Conservation (phyloP, 768 basidiomycete species). For the Mycena sanguinolenta region DNA sequence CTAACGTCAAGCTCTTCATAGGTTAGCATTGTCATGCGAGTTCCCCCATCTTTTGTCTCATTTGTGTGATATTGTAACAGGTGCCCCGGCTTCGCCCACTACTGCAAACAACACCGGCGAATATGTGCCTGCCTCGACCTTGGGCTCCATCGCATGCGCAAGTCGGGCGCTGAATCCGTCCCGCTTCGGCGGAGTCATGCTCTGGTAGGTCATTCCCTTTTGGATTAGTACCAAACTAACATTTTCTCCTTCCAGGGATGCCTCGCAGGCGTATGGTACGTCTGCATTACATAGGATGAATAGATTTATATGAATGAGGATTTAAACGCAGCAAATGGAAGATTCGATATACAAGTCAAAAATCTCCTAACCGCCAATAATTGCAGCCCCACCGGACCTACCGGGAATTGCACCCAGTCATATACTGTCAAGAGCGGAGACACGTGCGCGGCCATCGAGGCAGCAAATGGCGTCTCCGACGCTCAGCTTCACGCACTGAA, state of each 20-base stretch:
- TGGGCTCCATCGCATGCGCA: slow-evolving; percentile 56
- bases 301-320: background rate
- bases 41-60: too few relatives aligned
- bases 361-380: too few relatives aligned
- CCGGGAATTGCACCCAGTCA: too few relatives aligned
- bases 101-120: too few relatives aligned
- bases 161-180: slow-evolving; percentile 65
- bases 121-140: slow-evolving; percentile 61
- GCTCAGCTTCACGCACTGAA: too few relatives aligned
- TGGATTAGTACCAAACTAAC: background rate
- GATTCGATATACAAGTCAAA: too few relatives aligned
- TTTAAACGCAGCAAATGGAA: background rate
- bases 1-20: slow-evolving; percentile 70
- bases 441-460: too few relatives aligned
- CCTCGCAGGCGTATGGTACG: background rate
- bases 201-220: slow-evolving; percentile 53
- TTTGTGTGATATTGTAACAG: too few relatives aligned
- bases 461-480: too few relatives aligned
- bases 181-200: slow-evolving; percentile 71
- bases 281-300: background rate
- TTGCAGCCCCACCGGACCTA: too few relatives aligned
- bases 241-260: background rate
- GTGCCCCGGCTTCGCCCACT: too few relatives aligned
- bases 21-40: slow-evolving; percentile 51
- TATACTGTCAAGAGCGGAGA: too few relatives aligned